A percentile compares a stretch with the other conserved stretches of the same genome.
phyloP scores from a whole-genome alignment of 805 yeast species.

The Groenewaldozyma tartarivorans region DNA sequence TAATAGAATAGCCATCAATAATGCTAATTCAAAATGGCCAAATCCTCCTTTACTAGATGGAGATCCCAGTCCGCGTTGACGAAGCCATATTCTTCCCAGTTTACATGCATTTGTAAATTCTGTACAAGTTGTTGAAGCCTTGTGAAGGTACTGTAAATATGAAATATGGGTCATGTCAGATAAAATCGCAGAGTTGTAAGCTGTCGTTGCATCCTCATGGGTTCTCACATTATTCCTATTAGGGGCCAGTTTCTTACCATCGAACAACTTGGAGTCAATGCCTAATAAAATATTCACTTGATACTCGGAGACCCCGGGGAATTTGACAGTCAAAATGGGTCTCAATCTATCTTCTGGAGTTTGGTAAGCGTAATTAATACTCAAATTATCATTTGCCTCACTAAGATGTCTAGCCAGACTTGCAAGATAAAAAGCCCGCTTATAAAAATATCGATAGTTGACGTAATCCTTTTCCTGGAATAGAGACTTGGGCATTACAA shows the following conservation, averaged over 20 bases:
- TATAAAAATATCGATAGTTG: constrained; percentile 83
- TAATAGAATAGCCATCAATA: constrained; percentile 69
- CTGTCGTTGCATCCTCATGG: constrained; percentile 56
- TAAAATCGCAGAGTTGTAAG: constrained; percentile 74
- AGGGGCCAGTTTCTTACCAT: constrained; percentile 64
- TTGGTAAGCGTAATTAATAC: constrained; percentile 53
- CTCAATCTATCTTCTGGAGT: constrained; percentile 62
- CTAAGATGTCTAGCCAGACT: constrained; percentile 44
- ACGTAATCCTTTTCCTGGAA: constrained; percentile 84
- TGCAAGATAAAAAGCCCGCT: constrained; percentile 80
- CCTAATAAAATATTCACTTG: constrained; percentile 65
- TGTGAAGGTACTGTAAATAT: constrained; percentile 66
- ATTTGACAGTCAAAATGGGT: constrained; percentile 59
- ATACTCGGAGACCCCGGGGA: constrained; percentile 30
- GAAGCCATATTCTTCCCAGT: constrained; percentile 82
- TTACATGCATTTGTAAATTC: constrained; percentile 81
- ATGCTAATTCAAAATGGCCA: constrained; percentile 84
- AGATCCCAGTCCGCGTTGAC: constrained; percentile 74
- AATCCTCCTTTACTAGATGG: constrained; percentile 65
- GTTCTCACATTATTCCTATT: constrained; percentile 69
- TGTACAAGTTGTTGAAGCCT: constrained; percentile 64
- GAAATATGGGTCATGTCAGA: constrained; percentile 60
- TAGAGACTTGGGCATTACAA: constrained; percentile 68
- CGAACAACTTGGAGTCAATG: constrained; percentile 62
- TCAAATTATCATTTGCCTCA: constrained; percentile 23